Base-by-base conservation (phyloP, 306 rosid species). In the Neltuma alba region DNA sequence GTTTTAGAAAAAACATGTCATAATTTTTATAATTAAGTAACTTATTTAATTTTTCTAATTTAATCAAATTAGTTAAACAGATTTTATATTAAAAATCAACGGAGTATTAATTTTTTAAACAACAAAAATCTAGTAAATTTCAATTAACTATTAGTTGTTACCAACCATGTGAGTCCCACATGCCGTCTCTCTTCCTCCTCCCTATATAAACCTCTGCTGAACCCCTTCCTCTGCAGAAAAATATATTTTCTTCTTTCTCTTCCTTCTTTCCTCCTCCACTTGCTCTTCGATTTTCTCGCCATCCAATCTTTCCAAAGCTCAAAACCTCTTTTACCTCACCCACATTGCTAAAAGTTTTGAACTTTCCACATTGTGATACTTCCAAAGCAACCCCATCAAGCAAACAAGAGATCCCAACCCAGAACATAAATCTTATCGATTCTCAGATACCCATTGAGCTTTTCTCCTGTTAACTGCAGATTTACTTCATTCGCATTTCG, bases 131-230 rank as follows among this genome's bases (percentile, higher is more conserved):
- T 50, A n/a, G 12, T 20, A 58, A 58, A 25, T 58, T 58, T 58
- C 3, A 58, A 50, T 50, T 6, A 20, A 11, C 18, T 60, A 28
- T 14, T 27, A 12, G 69, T 57, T 57, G 69, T 38, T 23, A 74
- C 78, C 18, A 74, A 55, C 68, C 50, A 12, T 21, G 77, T 0
- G 76, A 48, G 5, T 41, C 30, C 18, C 33, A 30, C 28, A n/a
- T 7, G 28, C 28, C 67, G 3, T 1, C 67, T 31, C 23, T 66
- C 20, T 38, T 41, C 60, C 60, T 28, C 48, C n/a, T n/a, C n/a
- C n/a, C n/a, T 76, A 52, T 87, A 85, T 81, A 82, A 44, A 36
- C 30, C 37, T 36, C 67, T 25, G n/a, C 44, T 7, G 74, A 28
- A 20, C 75, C 28, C 28, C 80, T 65, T 37, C 54, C 58, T 36